phyloP scores from a whole-genome alignment of 164 flowering plant species.

The Stephania japonica region DNA sequence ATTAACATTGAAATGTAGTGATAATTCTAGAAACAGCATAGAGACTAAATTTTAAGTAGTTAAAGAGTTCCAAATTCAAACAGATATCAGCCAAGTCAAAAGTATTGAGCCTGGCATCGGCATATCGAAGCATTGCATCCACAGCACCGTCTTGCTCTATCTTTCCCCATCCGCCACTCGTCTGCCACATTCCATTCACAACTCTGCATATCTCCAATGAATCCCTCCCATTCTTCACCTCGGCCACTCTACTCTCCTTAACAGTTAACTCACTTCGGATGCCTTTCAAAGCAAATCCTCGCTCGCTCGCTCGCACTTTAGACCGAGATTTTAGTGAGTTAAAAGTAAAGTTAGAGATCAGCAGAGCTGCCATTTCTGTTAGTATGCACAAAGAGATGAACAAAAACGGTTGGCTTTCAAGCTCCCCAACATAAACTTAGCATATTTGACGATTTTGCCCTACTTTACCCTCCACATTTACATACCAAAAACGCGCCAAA shows the following conservation, averaged over 20 bases:
- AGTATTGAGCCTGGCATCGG: slow-evolving; percentile 60
- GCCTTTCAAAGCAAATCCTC: slow-evolving; percentile 11
- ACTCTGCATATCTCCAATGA: slow-evolving; percentile 56
- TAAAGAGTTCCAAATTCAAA: slow-evolving; percentile 19
- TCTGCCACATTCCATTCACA: slow-evolving; percentile 87
- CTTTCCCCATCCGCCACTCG: slow-evolving; percentile 74
- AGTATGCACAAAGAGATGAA: background rate
- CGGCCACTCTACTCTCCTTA: slow-evolving; percentile 20
- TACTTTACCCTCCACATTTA: background rate
- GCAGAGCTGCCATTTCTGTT: slow-evolving; percentile 26
- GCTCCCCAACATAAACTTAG: background rate
- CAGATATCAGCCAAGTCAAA: slow-evolving; percentile 83
- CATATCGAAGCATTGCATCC: slow-evolving; percentile 61
- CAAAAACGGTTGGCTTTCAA: background rate
- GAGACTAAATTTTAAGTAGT: background rate
- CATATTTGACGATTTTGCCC: background rate
- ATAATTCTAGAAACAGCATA: background rate
- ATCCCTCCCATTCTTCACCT: slow-evolving; percentile 56
- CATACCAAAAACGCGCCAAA: too few species aligned
- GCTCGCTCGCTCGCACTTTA: background rate
- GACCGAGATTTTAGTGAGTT: slow-evolving; percentile 11
- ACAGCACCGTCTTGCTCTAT: slow-evolving; percentile 55
- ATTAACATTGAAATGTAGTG: background rate
- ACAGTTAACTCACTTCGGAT: slow-evolving; percentile 27
- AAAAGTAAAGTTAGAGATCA: slow-evolving; percentile 23